Conservation (phyloP, 176 grass and related monocot species). For the Secale cereale region DNA sequence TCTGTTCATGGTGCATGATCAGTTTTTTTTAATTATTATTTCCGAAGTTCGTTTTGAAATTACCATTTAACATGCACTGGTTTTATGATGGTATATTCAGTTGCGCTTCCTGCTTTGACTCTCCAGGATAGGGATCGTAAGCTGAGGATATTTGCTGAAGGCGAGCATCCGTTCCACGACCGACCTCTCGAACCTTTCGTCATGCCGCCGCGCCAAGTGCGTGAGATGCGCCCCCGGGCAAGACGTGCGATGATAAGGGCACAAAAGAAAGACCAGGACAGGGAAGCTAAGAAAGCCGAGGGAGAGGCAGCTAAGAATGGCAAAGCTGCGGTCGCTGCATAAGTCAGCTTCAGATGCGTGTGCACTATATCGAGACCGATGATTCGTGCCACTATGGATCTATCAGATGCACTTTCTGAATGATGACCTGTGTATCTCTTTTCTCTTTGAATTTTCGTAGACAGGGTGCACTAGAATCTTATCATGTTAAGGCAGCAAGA, state of each 20-base stretch:
- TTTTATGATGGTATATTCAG: background rate
- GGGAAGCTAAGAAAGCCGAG: slow-evolving; percentile 35
- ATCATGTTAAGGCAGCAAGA: background rate
- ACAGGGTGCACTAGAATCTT: background rate
- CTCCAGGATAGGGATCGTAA: slow-evolving; percentile 86
- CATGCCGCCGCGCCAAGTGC: slow-evolving; percentile 77
- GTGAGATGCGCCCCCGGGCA: slow-evolving; percentile 81
- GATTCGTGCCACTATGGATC: background rate
- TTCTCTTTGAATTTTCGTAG: slow-evolving; percentile 4
- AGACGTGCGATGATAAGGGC: slow-evolving; percentile 75
- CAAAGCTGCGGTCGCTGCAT: slow-evolving; percentile 33
- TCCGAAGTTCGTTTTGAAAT: background rate
- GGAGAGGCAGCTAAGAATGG: slow-evolving; percentile 31
- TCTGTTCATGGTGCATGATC: background rate
- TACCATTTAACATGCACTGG: background rate
- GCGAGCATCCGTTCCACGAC: slow-evolving; percentile 75
- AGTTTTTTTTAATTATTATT: background rate
- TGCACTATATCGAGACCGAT: background rate
- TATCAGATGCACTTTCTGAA: background rate
- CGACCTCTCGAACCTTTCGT: slow-evolving; percentile 56
- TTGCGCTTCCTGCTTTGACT: background rate
- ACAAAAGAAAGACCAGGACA: slow-evolving; percentile 84
- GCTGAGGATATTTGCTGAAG: slow-evolving; percentile 75
- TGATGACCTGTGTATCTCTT: background rate
- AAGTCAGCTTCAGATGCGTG: slow-evolving; percentile 3